phyloP scores from a whole-genome alignment of 2,329 filamentous ascomycete genomes.

The Zasmidium citrigriseum region DNA sequence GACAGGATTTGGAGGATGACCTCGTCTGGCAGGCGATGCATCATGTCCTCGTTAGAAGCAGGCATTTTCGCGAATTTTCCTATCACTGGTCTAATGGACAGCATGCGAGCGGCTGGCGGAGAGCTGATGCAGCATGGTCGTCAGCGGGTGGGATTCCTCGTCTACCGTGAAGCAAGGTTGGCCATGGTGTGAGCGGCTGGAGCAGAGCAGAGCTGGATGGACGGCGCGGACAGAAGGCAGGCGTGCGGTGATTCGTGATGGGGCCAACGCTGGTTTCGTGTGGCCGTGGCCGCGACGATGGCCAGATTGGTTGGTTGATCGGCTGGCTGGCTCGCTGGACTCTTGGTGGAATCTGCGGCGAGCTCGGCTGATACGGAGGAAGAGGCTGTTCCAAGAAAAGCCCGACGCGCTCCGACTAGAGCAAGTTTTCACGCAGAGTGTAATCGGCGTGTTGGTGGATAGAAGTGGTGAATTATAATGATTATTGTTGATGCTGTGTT shows the following conservation, averaged over 20 bases:
- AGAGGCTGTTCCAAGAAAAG: neutral
- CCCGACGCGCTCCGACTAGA: neutral
- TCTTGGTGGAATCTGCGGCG: neutral
- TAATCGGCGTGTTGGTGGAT: neutral
- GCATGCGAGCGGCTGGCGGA: conserved; percentile 3
- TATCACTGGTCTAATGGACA: conserved; percentile 8
- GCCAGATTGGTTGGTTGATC: neutral
- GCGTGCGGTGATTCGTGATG: neutral
- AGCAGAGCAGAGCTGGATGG: neutral
- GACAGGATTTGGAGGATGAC: conserved; percentile 46
- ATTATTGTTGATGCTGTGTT: no score
- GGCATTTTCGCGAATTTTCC: conserved; percentile 7
- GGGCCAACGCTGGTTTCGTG: neutral
- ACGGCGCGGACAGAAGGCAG: neutral
- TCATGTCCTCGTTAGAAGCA: conserved; percentile 8
- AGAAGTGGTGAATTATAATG: neutral
- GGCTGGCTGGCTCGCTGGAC: neutral
- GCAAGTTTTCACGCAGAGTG: neutral
- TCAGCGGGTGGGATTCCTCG: neutral
- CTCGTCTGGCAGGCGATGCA: conserved; percentile 40
- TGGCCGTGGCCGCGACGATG: neutral
- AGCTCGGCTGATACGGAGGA: neutral
- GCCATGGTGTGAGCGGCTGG: neutral
- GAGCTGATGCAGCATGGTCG: conserved; percentile 2
- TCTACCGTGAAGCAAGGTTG: neutral